These are phyloP conservation scores for Tremellales sp. DNA, from an alignment of 1,284 basidiomycete species.

Conservation along the genomic window DNA sequence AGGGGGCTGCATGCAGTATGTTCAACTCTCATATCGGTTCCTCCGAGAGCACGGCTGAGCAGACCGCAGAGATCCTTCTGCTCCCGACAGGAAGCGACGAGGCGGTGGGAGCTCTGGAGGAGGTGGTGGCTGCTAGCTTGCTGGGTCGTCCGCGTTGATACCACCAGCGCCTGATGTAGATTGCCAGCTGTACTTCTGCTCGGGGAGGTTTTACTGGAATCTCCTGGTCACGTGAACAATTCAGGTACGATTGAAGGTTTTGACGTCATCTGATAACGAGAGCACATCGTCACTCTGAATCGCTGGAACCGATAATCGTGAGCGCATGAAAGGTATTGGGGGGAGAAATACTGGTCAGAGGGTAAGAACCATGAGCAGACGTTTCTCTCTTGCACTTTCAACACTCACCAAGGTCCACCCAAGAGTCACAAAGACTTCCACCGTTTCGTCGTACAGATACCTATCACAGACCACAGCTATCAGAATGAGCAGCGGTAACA, in stretches of 20 bases:
- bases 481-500: slow-evolving; percentile 24
- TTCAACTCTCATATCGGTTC: too few species aligned
- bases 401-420: background rate
- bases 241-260: background rate
- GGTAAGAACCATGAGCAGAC: background rate
- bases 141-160: too few species aligned
- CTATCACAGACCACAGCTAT: slow-evolving; percentile 7
- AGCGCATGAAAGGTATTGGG: background rate
- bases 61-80: too few species aligned
- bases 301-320: background rate
- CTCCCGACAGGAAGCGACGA: too few species aligned
- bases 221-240: background rate
- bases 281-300: background rate
- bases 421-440: background rate
- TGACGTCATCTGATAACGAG: background rate
- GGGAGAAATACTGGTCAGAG: background rate
- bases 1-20: too few species aligned
- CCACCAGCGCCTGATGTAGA: too few species aligned
- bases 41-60: too few species aligned
- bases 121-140: too few species aligned
- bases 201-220: background rate
- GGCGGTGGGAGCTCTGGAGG: too few species aligned
- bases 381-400: background rate
- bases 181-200: too few species aligned
- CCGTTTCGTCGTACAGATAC: background rate